Evolutionary conservation across 2,329 filamentous ascomycete genomes (phyloP).

Genomic region (Penicillium sumatraense): DNA sequence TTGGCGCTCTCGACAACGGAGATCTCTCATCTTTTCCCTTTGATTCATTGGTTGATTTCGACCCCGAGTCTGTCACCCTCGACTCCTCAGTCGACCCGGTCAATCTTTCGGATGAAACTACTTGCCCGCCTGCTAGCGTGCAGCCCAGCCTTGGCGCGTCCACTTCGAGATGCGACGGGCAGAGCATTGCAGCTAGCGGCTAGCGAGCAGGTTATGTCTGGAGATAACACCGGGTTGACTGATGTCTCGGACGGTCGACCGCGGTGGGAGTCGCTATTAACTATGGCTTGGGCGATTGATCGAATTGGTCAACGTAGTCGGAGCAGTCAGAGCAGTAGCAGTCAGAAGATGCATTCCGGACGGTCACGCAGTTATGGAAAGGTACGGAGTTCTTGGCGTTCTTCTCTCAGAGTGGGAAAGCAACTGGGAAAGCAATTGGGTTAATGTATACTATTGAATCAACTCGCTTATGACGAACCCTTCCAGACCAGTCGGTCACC

Average conservation of each 20-base stretch:
- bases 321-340: constrained; percentile 27
- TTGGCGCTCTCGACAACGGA: constrained; percentile 65
- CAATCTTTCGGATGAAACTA: constrained; percentile 55
- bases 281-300: constrained; percentile 52
- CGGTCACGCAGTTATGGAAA: constrained; percentile 42
- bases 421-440: constrained; percentile 35
- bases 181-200: constrained; percentile 57
- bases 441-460: constrained; percentile 4
- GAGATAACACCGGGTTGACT: constrained; percentile 36
- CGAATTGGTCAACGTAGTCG: constrained; percentile 42
- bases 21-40: constrained; percentile 55
- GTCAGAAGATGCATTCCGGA: constrained; percentile 22
- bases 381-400: constrained; percentile 48
- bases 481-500: no score
- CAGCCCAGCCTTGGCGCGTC: constrained; percentile 60
- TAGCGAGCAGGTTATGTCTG: constrained; percentile 45
- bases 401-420: constrained; percentile 29
- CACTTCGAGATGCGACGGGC: constrained; percentile 58
- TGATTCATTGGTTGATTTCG: constrained; percentile 61
- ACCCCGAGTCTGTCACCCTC: constrained; percentile 53
- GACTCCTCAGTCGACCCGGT: constrained; percentile 49
- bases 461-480: background rate
- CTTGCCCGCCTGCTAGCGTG: constrained; percentile 56
- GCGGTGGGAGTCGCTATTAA: constrained; percentile 52
- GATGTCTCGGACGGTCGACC: constrained; percentile 35